Conservation (phyloP, 305 asterid species). For the Fraxinus latifolia region DNA sequence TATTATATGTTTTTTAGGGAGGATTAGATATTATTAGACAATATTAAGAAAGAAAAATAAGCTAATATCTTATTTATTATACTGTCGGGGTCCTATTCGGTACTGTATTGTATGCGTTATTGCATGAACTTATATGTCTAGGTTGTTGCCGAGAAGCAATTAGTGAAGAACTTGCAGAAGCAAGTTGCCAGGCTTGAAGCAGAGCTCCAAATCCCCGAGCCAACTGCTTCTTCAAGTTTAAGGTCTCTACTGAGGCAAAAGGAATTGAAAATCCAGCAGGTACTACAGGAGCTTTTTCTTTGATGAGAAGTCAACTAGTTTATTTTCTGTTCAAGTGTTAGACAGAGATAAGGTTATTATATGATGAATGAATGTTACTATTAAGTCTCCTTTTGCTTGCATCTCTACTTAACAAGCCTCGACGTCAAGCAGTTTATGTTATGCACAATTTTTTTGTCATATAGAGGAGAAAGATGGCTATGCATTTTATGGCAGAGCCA, state of each 20-base stretch:
- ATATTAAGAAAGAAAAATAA: not conserved
- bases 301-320: not conserved
- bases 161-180: conserved; percentile 76
- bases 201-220: conserved; percentile 79
- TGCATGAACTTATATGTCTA: conserved; percentile 11
- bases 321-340: not conserved
- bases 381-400: not conserved
- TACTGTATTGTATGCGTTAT: not conserved
- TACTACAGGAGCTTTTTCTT: conserved; percentile 21
- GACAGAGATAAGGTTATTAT: not conserved
- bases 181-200: conserved; percentile 93
- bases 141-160: conserved; percentile 75
- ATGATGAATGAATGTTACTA: not conserved
- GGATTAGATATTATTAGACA: not conserved
- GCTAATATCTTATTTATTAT: not conserved
- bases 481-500: not conserved
- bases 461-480: not conserved
- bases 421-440: not conserved
- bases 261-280: conserved; percentile 85
- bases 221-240: conserved; percentile 52
- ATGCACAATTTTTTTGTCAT: not conserved
- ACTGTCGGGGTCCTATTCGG: not conserved
- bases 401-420: not conserved
- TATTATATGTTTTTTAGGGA: not conserved
- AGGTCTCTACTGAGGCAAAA: conserved; percentile 69